These are phyloP conservation scores for Pyrenopolyporus hunteri DNA, from an alignment of 495 filamentous ascomycete species.

Conservation along the genomic window DNA sequence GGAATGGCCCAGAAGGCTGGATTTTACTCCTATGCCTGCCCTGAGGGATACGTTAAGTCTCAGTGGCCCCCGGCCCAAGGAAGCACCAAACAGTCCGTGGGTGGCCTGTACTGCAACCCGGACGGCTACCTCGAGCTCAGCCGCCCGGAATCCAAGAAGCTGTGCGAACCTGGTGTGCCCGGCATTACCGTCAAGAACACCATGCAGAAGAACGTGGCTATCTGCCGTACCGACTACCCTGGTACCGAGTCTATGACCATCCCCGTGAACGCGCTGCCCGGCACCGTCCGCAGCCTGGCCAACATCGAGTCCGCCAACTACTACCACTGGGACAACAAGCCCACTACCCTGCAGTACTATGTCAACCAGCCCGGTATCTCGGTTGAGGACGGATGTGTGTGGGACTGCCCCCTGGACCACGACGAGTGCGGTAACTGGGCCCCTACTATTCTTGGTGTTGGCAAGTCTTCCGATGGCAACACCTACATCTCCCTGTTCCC, in stretches of 20 bases:
- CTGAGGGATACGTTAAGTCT: constrained; percentile 86
- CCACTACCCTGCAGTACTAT: constrained; percentile 95
- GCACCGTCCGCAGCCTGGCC: constrained; percentile 65
- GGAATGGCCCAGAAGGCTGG: constrained; percentile 64
- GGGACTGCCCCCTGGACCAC: constrained; percentile 65
- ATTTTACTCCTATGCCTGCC: constrained; percentile 95
- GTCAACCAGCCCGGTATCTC: constrained; percentile 79
- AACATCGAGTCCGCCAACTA: constrained; percentile 72
- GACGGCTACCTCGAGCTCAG: constrained; percentile 80
- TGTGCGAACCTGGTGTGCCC: constrained; percentile 77
- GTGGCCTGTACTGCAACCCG: constrained; percentile 81
- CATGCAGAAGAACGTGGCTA: constrained; percentile 64
- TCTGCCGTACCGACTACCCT: constrained; percentile 97
- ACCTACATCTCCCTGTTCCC: constrained; percentile 86
- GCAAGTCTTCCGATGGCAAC: constrained; percentile 62
- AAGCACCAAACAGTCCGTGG: constrained; percentile 80
- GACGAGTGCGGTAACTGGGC: constrained; percentile 79
- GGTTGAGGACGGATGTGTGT: constrained; percentile 75
- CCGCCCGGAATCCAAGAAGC: constrained; percentile 66
- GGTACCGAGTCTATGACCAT: constrained; percentile 86
- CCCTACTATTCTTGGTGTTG: constrained; percentile 86
- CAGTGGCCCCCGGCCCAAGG: constrained; percentile 91
- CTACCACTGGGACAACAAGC: constrained; percentile 75
- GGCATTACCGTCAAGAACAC: constrained; percentile 77
- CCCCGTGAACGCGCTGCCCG: constrained; percentile 66